Conservation (phyloP, 1,284 basidiomycete genomes). For the Ustilago esculenta region DNA sequence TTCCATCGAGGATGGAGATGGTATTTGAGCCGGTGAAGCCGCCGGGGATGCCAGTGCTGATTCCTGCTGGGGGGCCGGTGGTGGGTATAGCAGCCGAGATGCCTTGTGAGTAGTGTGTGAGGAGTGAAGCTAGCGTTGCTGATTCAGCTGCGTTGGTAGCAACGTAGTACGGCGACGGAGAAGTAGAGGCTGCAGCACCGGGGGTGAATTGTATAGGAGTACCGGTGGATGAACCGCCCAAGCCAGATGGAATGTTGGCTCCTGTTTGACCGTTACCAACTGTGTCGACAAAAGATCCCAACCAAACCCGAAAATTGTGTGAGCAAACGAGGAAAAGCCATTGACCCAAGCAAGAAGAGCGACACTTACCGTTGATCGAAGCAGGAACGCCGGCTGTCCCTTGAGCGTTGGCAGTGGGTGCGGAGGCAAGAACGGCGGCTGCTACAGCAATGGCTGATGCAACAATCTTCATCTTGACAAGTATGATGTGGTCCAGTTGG, state of each 20-base stretch:
- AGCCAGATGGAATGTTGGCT: slow-evolving; percentile 26
- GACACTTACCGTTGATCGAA: slow-evolving; percentile 32
- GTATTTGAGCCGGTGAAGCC: slow-evolving; percentile 35
- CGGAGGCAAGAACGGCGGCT: neutral
- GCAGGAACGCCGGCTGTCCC: slow-evolving; percentile 34
- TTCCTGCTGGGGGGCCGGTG: slow-evolving; percentile 30
- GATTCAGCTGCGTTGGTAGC: slow-evolving; percentile 35
- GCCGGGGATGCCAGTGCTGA: slow-evolving; percentile 29
- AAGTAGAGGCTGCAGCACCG: slow-evolving; percentile 11
- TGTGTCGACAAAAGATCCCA: neutral
- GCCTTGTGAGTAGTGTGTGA: slow-evolving; percentile 43
- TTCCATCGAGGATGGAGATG: slow-evolving; percentile 23
- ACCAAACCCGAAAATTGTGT: neutral
- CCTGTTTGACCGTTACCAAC: slow-evolving; percentile 34
- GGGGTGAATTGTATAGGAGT: slow-evolving; percentile 20
- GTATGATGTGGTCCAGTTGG: too few relatives aligned
- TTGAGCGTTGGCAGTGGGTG: slow-evolving; percentile 7
- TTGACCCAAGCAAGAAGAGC: too few relatives aligned
- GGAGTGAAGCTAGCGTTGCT: slow-evolving; percentile 22
- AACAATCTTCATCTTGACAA: too few relatives aligned
- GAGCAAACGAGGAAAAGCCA: neutral
- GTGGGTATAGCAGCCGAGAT: slow-evolving; percentile 34
- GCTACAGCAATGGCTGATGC: neutral
- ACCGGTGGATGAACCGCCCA: slow-evolving; percentile 31
- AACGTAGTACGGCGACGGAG: slow-evolving; percentile 24